Conservation (phyloP, 495 filamentous ascomycete genomes). For the Xylaria nigripes region DNA sequence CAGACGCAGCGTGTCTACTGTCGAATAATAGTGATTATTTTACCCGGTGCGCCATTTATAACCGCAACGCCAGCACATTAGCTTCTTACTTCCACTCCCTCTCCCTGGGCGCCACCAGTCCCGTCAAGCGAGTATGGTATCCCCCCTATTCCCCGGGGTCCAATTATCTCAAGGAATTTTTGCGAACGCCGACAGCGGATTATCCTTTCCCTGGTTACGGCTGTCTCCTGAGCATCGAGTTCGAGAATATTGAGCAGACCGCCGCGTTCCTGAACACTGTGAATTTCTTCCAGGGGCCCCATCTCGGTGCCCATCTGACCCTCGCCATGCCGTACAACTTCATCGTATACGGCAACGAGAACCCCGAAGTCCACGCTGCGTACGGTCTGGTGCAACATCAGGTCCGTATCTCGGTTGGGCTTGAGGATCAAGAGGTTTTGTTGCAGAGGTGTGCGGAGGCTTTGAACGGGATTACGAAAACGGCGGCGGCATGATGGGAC, state of each 20-base stretch:
- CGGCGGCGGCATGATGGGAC: neutral
- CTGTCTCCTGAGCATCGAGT: slow-evolving; percentile 38
- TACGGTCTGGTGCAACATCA: slow-evolving; percentile 27
- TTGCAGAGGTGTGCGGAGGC: slow-evolving; percentile 28
- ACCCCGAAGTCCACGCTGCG: slow-evolving; percentile 15
- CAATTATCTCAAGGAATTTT: slow-evolving; percentile 27
- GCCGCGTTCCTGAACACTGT: slow-evolving; percentile 36
- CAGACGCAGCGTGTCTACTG: slow-evolving; percentile 35
- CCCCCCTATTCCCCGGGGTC: slow-evolving; percentile 27
- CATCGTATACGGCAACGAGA: slow-evolving; percentile 22
- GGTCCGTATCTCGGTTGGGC: slow-evolving; percentile 33
- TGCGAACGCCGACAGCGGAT: slow-evolving; percentile 29
- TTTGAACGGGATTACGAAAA: slow-evolving; percentile 10
- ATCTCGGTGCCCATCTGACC: slow-evolving; percentile 42
- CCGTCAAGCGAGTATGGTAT: slow-evolving; percentile 33
- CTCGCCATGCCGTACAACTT: slow-evolving; percentile 34
- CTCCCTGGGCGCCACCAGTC: slow-evolving; percentile 14
- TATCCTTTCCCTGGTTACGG: slow-evolving; percentile 29
- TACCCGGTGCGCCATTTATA: slow-evolving; percentile 29
- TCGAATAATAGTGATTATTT: slow-evolving; percentile 36
- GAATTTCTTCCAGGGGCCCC: slow-evolving; percentile 36
- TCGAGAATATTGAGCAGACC: slow-evolving; percentile 23
- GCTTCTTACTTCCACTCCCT: slow-evolving; percentile 18
- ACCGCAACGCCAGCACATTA: slow-evolving; percentile 36
- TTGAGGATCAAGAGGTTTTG: slow-evolving; percentile 33